A percentile compares a stretch with the other conserved stretches of the same genome.
Evolutionary conservation across 371 early-diverging fungal species (phyloP).

Genomic region (Haplosporangium sp.): DNA sequence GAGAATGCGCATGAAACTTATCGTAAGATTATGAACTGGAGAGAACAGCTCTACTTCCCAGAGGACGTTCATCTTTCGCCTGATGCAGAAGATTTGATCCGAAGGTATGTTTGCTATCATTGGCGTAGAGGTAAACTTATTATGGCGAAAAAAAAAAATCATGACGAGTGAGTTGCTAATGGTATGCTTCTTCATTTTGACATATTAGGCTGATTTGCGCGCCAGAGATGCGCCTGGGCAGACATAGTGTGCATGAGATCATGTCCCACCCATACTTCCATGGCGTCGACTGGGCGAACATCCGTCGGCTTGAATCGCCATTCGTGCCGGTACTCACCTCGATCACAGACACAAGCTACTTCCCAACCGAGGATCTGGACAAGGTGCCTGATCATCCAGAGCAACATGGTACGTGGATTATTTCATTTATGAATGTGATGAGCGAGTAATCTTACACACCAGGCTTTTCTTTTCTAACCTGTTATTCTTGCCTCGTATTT

Average conservation of each 20-base stretch:
- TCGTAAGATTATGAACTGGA: conserved; percentile 97
- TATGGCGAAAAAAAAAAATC: not conserved
- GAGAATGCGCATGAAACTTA: conserved; percentile 97
- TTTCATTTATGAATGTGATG: not conserved
- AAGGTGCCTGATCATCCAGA: conserved; percentile 69
- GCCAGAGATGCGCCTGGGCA: conserved; percentile 83
- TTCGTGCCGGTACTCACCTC: conserved; percentile 93
- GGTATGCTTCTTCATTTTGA: not conserved
- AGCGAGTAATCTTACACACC: not conserved
- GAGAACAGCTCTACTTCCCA: conserved; percentile 89
- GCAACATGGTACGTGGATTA: conserved; percentile 22
- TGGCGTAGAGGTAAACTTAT: not conserved
- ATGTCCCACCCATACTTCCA: conserved; percentile 96
- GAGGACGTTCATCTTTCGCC: conserved; percentile 92
- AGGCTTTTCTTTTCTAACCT: not conserved
- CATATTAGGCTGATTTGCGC: conserved; percentile 82
- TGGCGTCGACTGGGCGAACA: conserved; percentile 92
- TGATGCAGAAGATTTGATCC: conserved; percentile 93
- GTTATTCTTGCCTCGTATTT: not conserved
- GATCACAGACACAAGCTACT: conserved; percentile 97
- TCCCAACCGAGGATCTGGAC: conserved; percentile 94
- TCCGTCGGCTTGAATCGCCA: conserved; percentile 89
- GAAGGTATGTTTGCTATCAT: conserved; percentile 62
- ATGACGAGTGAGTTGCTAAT: not conserved
- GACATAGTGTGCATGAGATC: conserved; percentile 87